Evolutionary conservation across 495 filamentous ascomycete genomes (phyloP), one percentile per base, ranked within the genome.

Genomic region (Alectoria sarmentosa): DNA sequence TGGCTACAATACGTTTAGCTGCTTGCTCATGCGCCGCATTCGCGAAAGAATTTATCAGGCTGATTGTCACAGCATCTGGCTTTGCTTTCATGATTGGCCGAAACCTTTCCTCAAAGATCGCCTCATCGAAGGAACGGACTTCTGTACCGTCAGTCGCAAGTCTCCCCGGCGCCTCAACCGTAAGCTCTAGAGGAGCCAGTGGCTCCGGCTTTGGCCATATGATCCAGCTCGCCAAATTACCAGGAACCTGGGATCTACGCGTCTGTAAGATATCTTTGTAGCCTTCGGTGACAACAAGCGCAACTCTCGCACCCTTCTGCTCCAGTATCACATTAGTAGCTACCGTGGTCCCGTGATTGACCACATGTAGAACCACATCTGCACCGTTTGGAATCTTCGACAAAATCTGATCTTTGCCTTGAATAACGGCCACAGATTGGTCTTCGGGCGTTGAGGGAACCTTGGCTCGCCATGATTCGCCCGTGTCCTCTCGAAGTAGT

Each of bases 231-330:
- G 76, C 80, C 4, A 81, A 56, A 0, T 78, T 78, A 1, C 80
- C 80, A 23, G 80, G 80, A 19, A 82, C 81, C 58, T 82, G 78
- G 26, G 74, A 77, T 26, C 80, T 72, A 11, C 80, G 69, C 3
- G 77, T 63, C 1, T 76, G 75, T 15, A 79, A 65, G 19, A 78
- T 75, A 64, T 79, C 77, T 60, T 74, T 76, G 39, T 78, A 76
- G 9, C 77, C 77, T 1, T 76, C 72, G 0, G 77, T 79, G 2
- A 77, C 73, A 28, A 79, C 63, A 1, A 78, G 68, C 0, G 72
- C 76, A 1, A 76, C 77, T n/a, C 73, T 71, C 7, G 77, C 77
- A 8, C 77, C 77, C 48, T 78, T 78, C 0, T 76, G 75, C 44
- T 79, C 77, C 1, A 79, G 66, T 10, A 79, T 74, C 11, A 76